Evolutionary conservation across 208 protist genomes (phyloP).

Genomic region (Trypanosoma scelopori): DNA sequence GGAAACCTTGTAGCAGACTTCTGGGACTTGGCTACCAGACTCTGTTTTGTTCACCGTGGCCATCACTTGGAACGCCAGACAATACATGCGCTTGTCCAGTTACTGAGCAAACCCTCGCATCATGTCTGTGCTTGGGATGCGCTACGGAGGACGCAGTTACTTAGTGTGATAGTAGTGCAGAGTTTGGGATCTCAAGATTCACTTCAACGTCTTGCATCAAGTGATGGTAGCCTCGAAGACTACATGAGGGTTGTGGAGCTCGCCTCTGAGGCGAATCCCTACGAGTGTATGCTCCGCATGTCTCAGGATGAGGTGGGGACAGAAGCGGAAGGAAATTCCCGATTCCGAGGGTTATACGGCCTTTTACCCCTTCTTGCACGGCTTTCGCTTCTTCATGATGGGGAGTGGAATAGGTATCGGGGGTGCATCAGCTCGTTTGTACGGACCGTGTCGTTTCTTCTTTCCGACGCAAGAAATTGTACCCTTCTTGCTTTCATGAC

Average conservation of each 20-base stretch:
- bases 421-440: constrained; percentile 17
- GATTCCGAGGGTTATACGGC: not conserved
- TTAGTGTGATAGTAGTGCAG: constrained; percentile 14
- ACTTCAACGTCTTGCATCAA: constrained; percentile 10
- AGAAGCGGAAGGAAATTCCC: not conserved
- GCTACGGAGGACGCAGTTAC: constrained; percentile 10
- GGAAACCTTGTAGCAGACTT: constrained; percentile 5
- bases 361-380: constrained; percentile 17
- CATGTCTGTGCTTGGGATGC: constrained; percentile 15
- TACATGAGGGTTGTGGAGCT: constrained; percentile 30
- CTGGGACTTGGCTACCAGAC: not conserved
- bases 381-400: constrained; percentile 14
- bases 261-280: constrained; percentile 20
- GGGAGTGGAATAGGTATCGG: not conserved
- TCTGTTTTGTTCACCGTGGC: constrained; percentile 11
- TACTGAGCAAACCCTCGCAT: constrained; percentile 7
- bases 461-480: constrained; percentile 26
- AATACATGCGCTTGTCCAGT: constrained; percentile 10
- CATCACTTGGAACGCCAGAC: constrained; percentile 14
- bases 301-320: not conserved
- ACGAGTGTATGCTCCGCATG: constrained; percentile 16
- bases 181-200: constrained; percentile 11
- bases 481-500: constrained; percentile 7
- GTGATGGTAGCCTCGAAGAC: constrained; percentile 1
- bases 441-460: constrained; percentile 22